Evolutionary conservation across 1,284 basidiomycete genomes (phyloP), one percentile per base, ranked within the genome.

Genomic region (Cutaneotrichosporon cutaneum): DNA sequence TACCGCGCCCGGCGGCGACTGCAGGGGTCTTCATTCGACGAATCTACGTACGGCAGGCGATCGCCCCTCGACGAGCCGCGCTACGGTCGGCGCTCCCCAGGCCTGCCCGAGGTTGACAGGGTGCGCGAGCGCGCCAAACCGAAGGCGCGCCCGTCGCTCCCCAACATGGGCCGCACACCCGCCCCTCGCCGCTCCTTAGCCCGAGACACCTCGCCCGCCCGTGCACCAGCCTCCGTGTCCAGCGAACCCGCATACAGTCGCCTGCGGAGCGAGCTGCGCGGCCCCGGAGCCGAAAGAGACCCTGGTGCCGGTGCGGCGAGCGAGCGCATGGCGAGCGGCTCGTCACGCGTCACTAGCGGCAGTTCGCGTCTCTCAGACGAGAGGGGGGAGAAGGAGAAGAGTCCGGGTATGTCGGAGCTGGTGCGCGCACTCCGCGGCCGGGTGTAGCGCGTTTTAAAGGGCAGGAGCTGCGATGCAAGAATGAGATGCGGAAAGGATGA

Each of bases 231-330:
- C 26, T 71, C 69, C 0, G 69, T 72, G 1, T 61, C 58, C 16
- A 72, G 70, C 48, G 76, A 77, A 58, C 76, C 74, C 11, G 72
- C 75, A 3, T 76, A 75, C 58, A 69, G 69, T 2, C 63, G 74
- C 3, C 56, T 75, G 32, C 56, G 72, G 18, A 64, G 64, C 6
- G 76, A 77, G 59, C 60, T 75, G 44, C 39, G 39, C 6, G 39
- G 18, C 7, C 39, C 39, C 39, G 66, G 33, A 13, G 21, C 48
- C 27, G 45, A 22, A 2, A 48, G 45, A 27, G 45, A 48, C 4
- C 16, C 39, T 6, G 18, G 16, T n/a, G 39, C 39, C 39, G 39
- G 39, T 18, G 39, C 39, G 39, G 39, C 18, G 6, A 42, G 39
- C 39, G 39, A 42, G 39, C 52, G 58, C 21, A 32, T 50, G 2